Evolutionary conservation across 2,329 filamentous ascomycete species (phyloP).

Genomic region (Diaporthe caulivora): DNA sequence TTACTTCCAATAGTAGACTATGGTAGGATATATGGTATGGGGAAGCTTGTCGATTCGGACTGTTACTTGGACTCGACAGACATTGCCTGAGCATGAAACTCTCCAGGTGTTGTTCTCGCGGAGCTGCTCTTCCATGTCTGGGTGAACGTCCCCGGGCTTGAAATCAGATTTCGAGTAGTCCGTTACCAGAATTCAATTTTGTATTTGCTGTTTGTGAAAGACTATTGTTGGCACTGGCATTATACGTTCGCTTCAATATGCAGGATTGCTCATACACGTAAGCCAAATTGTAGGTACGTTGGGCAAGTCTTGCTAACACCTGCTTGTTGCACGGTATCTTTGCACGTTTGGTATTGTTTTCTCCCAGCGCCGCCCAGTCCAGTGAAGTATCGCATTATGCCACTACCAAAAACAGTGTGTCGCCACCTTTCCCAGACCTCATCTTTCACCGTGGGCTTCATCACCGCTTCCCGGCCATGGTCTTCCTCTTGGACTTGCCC

Average conservation of each 20-base stretch:
- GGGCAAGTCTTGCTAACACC: background rate
- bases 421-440: no score
- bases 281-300: background rate
- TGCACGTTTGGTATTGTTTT: background rate
- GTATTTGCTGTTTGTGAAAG: background rate
- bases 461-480: conserved; percentile 52
- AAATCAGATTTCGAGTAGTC: no score
- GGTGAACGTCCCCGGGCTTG: background rate
- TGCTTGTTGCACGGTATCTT: background rate
- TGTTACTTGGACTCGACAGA: background rate
- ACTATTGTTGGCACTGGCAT: background rate
- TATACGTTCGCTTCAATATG: background rate
- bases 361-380: conserved; percentile 1
- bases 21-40: background rate
- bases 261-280: background rate
- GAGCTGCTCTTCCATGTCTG: background rate
- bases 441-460: background rate
- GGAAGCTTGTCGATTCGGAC: background rate
- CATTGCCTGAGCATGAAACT: background rate
- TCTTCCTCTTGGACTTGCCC: conserved; percentile 66
- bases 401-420: background rate
- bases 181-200: no score
- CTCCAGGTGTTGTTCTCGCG: background rate
- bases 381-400: background rate
- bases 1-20: background rate